Evolutionary conservation across 805 yeast species (phyloP).

Genomic region (Jamesozyma lodderae): DNA sequence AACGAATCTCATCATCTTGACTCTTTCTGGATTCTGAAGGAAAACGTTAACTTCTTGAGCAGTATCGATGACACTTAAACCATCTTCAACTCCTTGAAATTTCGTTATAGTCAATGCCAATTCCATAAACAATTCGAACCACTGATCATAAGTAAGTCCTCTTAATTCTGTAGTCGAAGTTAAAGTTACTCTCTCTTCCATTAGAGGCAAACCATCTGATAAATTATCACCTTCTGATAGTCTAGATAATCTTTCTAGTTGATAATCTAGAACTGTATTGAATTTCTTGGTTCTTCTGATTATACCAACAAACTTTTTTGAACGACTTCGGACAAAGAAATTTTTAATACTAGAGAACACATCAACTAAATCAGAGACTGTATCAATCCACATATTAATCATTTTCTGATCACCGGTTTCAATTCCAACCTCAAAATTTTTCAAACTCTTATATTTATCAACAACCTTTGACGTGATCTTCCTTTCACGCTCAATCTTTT

Average conservation of each 20-base stretch:
- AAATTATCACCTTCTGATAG: conserved; percentile 48
- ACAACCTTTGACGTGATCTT: conserved; percentile 48
- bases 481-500: conserved; percentile 46
- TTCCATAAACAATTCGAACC: conserved; percentile 82
- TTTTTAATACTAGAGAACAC: conserved; percentile 68
- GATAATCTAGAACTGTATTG: conserved; percentile 61
- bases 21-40: conserved; percentile 51
- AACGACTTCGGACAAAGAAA: conserved; percentile 71
- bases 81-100: conserved; percentile 51
- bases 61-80: conserved; percentile 58
- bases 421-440: conserved; percentile 42
- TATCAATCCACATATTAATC: conserved; percentile 68
- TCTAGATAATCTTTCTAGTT: conserved; percentile 56
- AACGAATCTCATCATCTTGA: conserved; percentile 52
- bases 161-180: conserved; percentile 56
- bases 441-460: conserved; percentile 47
- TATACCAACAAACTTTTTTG: conserved; percentile 59
- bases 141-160: conserved; percentile 65
- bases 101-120: conserved; percentile 60
- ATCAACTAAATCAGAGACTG: conserved; percentile 75
- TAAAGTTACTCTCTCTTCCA: conserved; percentile 35
- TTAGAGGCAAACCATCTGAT: conserved; percentile 28
- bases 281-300: conserved; percentile 52
- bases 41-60: conserved; percentile 78
- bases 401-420: conserved; percentile 50